Conservation (phyloP, 345 rosid species). For the Gossypium mustelinum region DNA sequence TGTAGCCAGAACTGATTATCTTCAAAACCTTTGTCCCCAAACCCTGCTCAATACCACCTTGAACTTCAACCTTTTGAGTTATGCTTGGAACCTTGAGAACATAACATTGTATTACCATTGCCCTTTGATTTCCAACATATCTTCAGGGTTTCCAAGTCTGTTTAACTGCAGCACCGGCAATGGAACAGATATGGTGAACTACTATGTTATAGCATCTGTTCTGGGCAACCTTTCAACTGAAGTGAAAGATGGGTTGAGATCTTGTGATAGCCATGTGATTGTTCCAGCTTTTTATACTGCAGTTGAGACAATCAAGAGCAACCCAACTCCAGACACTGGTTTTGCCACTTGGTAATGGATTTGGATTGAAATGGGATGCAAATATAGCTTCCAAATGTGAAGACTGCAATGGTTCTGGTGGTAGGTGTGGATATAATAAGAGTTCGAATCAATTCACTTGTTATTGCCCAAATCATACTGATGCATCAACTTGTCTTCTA, state of each 20-base stretch:
- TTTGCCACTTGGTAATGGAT: slow-evolving; percentile 7
- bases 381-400: not conserved
- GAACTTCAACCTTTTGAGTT: not conserved
- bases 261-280: not conserved
- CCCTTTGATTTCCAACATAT: not conserved
- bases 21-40: not conserved
- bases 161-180: slow-evolving; percentile 8
- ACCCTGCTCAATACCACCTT: not conserved
- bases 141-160: slow-evolving; percentile 10
- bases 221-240: not conserved
- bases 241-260: not conserved
- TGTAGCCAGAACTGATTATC: not conserved
- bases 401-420: not conserved
- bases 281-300: not conserved
- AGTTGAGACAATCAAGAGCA: not conserved
- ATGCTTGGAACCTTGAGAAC: slow-evolving; percentile 4
- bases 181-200: not conserved
- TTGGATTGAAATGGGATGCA: slow-evolving; percentile 9
- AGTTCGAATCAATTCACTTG: not conserved
- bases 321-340: slow-evolving; percentile 2
- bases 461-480: not conserved
- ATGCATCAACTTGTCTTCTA: not conserved
- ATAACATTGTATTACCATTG: slow-evolving; percentile 1
- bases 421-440: not conserved
- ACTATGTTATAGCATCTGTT: slow-evolving; percentile 9